A percentile compares a stretch with the other conserved stretches of the same genome.
Evolutionary conservation across 192 early-diverging fungal species (phyloP).

Genomic region (Coemansia sp.): DNA sequence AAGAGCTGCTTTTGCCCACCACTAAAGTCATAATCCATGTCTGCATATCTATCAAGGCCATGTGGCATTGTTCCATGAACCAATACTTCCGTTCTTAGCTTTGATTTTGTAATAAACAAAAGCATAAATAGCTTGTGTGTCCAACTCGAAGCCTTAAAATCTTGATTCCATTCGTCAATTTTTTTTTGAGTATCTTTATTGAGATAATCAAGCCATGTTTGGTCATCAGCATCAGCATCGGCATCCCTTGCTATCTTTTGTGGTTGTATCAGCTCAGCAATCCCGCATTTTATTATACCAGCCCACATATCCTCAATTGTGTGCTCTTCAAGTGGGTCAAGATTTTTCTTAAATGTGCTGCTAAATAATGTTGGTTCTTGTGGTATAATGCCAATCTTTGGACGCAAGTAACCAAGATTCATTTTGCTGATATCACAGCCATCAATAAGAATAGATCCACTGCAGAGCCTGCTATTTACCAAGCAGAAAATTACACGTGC

Average conservation of each 20-base stretch:
- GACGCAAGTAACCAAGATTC: conserved; percentile 55
- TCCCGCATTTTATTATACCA: conserved; percentile 47
- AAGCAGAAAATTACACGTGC: conserved; percentile 71
- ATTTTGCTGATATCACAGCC: conserved; percentile 65
- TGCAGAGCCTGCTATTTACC: conserved; percentile 36
- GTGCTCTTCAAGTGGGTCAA: conserved; percentile 76
- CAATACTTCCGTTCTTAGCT: background rate
- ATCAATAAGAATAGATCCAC: conserved; percentile 69
- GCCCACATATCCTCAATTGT: conserved; percentile 68
- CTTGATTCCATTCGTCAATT: background rate
- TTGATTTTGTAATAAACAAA: conserved; percentile 6
- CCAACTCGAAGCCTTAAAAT: background rate
- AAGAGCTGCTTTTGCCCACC: conserved; percentile 61
- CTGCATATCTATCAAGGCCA: conserved; percentile 6
- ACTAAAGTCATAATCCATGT: conserved; percentile 22
- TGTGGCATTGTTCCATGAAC: background rate
- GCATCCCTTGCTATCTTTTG: background rate
- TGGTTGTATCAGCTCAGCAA: background rate
- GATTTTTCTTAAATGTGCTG: conserved; percentile 70
- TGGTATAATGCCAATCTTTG: conserved; percentile 63
- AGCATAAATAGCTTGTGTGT: conserved; percentile 5
- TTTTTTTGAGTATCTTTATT: conserved; percentile 37
- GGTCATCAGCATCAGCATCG: conserved; percentile 18
- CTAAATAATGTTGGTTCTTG: conserved; percentile 72
- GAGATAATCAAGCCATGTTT: conserved; percentile 53